Conservation (phyloP, 2,329 filamentous ascomycete species). For the Venturiaceae sp. region DNA sequence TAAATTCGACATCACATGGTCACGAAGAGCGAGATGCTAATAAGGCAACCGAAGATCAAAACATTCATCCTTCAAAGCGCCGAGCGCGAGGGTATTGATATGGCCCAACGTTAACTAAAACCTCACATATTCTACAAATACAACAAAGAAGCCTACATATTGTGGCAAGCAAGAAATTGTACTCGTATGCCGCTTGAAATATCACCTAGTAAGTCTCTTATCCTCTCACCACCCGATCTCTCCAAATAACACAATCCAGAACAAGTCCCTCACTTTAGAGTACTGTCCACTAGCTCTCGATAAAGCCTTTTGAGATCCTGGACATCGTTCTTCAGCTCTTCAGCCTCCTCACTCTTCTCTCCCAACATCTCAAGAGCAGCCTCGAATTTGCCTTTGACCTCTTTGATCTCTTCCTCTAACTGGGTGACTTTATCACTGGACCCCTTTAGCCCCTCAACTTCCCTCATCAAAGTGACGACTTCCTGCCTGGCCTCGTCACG, state of each 20-base stretch:
- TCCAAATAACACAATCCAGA: not conserved
- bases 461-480: constrained; percentile 83
- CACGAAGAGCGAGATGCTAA: not conserved
- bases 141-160: not conserved
- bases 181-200: not conserved
- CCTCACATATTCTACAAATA: not conserved
- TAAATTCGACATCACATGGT: constrained; percentile 10
- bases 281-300: constrained; percentile 44
- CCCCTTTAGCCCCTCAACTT: constrained; percentile 61
- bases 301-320: constrained; percentile 94
- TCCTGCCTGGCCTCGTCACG: constrained; percentile 86
- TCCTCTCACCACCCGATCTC: not conserved
- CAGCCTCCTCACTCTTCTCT: constrained; percentile 92
- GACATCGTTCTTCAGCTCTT: constrained; percentile 83
- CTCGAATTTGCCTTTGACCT: constrained; percentile 70
- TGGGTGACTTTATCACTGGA: constrained; percentile 50
- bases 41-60: constrained; percentile 45
- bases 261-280: not conserved
- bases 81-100: constrained; percentile 74
- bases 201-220: not conserved
- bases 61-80: constrained; percentile 69
- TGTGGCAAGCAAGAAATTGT: not conserved
- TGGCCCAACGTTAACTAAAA: constrained; percentile 18
- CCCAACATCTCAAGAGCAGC: constrained; percentile 90
- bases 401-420: constrained; percentile 58